Base-by-base conservation (phyloP, 2,329 filamentous ascomycete species). In the Lasiodiplodia theobromae region DNA sequence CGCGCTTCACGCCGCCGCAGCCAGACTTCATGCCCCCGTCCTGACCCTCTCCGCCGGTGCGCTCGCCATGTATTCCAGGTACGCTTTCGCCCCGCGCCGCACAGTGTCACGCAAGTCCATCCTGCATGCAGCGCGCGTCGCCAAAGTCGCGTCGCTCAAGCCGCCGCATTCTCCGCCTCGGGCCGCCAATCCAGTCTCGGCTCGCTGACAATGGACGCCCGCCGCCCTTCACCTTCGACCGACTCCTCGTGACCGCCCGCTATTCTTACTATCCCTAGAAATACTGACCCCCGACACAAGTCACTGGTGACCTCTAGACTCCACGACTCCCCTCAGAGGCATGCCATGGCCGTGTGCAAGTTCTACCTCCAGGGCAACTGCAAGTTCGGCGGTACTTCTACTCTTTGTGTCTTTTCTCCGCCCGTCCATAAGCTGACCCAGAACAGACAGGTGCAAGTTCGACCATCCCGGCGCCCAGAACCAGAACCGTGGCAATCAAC, bases 291-390 rank as follows among this genome's bases (percentile, higher is more conserved):
- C 57, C 49, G 34, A 68, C 66, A 52, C 47, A 40, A 68, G 66
- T 38, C 47, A 49, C 14, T 49, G 28, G 31, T 62, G 16, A 60
- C 23, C 44, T 38, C 47, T 51, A 68, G 58, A 51, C 51, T 47
- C 40, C 51, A 67, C 65, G 53, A 52, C 53, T 40, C 65, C 25
- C 54, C 65, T 44, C 44, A 31, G n/a, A 18, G 60, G 23, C 47
- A 12, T 37, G 49, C 53, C 53, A 81, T 84, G 83, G 74, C 76
- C 37, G 75, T 91, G 68, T 93, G 91, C 82, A 85, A 79, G 71
- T 92, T 87, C 77, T 93, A 84, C 74, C 85, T 86, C 76, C 85
- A 89, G 76, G 89, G 89, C 53, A 84, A 83, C 71, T 93, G 91
- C 82, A 87, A 82, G 74, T 88, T 86, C 76, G 90, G 90, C 80